Evolutionary conservation across 306 rosid genomes (phyloP).

Genomic region (Castanopsis chinensis): DNA sequence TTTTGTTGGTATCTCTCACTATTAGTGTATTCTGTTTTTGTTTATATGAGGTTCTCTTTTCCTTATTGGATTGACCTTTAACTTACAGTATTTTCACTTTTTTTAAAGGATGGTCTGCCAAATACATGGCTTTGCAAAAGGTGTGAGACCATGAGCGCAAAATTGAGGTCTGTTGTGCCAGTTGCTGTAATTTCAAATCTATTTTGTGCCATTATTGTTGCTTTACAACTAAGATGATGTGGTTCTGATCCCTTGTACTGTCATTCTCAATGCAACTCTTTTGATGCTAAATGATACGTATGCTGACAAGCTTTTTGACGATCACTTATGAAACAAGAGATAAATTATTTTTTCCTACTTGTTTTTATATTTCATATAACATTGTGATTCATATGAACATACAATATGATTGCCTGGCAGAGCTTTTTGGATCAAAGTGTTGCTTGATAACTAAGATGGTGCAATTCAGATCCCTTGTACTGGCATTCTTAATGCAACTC

Average conservation of each 20-base stretch:
- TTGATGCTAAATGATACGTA: neutral
- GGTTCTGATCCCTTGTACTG: neutral
- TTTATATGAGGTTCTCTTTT: neutral
- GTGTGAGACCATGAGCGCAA: conserved; percentile 87
- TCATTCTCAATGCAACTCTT: neutral
- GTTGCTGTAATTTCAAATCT: neutral
- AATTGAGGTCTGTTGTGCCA: conserved; percentile 66
- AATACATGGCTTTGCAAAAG: conserved; percentile 93
- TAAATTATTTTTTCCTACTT: neutral
- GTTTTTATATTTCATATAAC: neutral
- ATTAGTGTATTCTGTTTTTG: neutral
- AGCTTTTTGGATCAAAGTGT: no score
- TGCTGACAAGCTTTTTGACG: neutral
- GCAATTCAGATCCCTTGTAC: no score
- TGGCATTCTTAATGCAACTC: no score
- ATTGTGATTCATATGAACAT: no score
- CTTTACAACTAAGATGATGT: neutral
- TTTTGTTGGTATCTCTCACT: neutral
- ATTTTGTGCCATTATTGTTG: neutral
- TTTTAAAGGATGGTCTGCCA: conserved; percentile 72
- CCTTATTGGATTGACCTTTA: neutral
- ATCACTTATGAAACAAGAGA: neutral
- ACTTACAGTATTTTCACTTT: neutral
- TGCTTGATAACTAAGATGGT: no score
- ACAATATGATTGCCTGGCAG: no score